Evolutionary conservation across 495 filamentous ascomycete genomes (phyloP), one percentile per base, ranked within the genome.

Genomic region (Hamigera avellanea): DNA sequence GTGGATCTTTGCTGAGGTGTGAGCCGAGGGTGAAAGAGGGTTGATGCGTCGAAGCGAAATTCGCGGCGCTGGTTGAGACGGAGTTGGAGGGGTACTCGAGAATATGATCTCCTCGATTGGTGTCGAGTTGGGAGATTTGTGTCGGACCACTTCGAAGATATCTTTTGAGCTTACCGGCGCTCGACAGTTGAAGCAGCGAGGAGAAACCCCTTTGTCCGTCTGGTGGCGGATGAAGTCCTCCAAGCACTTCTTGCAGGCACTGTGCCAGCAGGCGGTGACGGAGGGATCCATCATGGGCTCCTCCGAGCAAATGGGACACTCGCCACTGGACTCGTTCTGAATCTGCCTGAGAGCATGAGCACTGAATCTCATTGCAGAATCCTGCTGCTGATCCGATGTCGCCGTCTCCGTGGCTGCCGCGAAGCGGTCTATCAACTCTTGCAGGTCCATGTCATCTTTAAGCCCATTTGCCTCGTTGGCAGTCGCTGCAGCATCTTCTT

Each of bases 231-330:
- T 87, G 49, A 87, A 93, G 46, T 86, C 77, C 3, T 84, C 59
- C 16, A 94, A 67, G 48, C 91, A 98, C 31, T 84, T 77, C 57
- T 91, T 93, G 68, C 91, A 98, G 2, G 91, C 88, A 15, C 82
- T 86, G 56, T 98, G 91, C 83, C 89, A 96, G 59, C 91, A 98
- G 0, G 86, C 83, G 0, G 91, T 94, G 1, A 98, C 89, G 1
- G 84, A 80, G 40, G 93, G 88, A 30, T 95, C 81, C 30, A 81
- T 73, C 85, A 95, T 94, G 5, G 86, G 86, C 53, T 95, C 91
- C 52, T 95, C 87, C 6, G 82, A 72, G 59, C 91, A 98, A 41
- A 98, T 84, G 6, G 91, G 88, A 50, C 91, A 98, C 59, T 98
- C 91, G 35, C 81, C 81, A 30, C 78, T 75, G 14, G 78, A 79